Percentiles rank a stretch among this genome's conserved stretches.
These are phyloP conservation scores for Pseudotsuga menziesii DNA, from an alignment of 75 land plant genomes.

Conservation along the genomic window DNA sequence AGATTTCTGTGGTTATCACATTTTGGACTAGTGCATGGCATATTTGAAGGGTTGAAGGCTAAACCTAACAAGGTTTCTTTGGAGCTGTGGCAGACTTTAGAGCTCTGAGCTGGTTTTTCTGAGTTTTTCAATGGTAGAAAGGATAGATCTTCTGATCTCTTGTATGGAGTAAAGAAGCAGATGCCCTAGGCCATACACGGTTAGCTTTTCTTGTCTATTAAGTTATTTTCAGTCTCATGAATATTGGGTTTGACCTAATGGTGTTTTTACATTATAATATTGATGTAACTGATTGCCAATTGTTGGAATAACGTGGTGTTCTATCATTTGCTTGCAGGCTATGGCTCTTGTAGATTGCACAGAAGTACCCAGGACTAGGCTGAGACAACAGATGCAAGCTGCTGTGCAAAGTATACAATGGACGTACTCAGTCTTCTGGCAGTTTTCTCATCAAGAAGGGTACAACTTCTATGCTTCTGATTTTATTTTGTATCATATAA, in stretches of 20 bases:
- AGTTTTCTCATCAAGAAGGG: slow-evolving; percentile 62
- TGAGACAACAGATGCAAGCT: slow-evolving; percentile 51
- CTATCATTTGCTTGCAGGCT: not conserved
- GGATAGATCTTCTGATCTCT: not conserved
- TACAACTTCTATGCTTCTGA: slow-evolving; percentile 3
- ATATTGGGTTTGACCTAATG: not conserved
- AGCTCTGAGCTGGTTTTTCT: not conserved
- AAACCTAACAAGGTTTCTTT: not conserved
- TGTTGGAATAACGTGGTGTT: not conserved
- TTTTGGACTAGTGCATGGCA: not conserved
- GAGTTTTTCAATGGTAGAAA: not conserved
- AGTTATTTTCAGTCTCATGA: not conserved
- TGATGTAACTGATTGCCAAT: not conserved
- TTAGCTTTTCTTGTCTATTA: not conserved
- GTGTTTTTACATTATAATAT: not conserved
- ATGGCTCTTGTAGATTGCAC: slow-evolving; percentile 8
- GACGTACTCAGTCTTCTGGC: slow-evolving; percentile 87
- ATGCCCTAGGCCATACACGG: not conserved
- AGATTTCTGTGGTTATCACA: not conserved
- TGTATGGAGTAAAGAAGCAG: slow-evolving; percentile 3
- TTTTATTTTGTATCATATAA: not conserved
- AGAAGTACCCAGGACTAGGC: slow-evolving; percentile 2
- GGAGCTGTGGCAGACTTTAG: not conserved
- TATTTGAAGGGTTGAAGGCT: too few species aligned
- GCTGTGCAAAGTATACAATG: slow-evolving; percentile 80